A percentile compares a stretch with the other conserved stretches of the same genome.
Conservation (phyloP, 257 asterid species). For the Gardenia jasminoides region DNA sequence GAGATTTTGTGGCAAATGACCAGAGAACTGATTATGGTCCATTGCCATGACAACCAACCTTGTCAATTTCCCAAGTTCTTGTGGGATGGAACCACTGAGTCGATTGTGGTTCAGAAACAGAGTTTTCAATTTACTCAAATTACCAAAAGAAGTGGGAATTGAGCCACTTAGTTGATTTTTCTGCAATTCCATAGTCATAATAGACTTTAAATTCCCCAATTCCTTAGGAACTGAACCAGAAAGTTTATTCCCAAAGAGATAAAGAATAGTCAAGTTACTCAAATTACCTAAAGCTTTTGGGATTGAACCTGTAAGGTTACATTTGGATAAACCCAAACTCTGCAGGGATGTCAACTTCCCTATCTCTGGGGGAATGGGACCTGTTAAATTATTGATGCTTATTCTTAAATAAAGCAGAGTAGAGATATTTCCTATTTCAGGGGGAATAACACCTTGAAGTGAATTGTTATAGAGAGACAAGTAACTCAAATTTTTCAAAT, state of each 20-base stretch:
- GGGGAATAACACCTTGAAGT: conserved; percentile 17
- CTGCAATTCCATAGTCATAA: not conserved
- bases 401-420: not conserved
- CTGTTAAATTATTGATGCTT: not conserved
- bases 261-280: not conserved
- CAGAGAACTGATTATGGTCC: conserved; percentile 12
- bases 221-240: too few species aligned
- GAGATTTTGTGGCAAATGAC: conserved; percentile 29
- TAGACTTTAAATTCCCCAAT: too few species aligned
- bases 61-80: not conserved
- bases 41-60: not conserved
- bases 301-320: conserved; percentile 1
- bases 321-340: not conserved
- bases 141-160: not conserved
- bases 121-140: too few species aligned
- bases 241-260: not conserved
- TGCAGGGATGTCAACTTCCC: not conserved
- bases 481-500: not conserved
- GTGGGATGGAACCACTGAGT: not conserved
- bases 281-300: conserved; percentile 13
- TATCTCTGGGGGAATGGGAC: conserved; percentile 7
- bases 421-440: conserved; percentile 4
- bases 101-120: not conserved
- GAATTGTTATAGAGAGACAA: not conserved
- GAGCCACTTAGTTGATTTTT: not conserved